Base-by-base conservation (phyloP, 129 eudicot genomes). In the Ambrosia trifida region DNA sequence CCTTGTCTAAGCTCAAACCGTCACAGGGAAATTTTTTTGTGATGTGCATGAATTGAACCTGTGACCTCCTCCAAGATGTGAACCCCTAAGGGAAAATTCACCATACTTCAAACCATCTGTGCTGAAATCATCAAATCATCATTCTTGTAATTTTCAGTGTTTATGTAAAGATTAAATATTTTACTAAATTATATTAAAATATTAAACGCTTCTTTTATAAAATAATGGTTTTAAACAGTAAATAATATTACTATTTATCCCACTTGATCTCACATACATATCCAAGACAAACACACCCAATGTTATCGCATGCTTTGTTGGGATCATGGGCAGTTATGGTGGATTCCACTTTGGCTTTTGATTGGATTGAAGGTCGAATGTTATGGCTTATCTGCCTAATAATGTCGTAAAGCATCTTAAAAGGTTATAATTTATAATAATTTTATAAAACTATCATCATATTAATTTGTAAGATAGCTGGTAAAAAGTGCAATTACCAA, bases 231-330 rank as follows among this genome's bases (percentile, higher is more conserved):
- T 11, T 5, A 30, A 56, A 32, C 38, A 13, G 13, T 30, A 43
- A 59, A 31, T 59, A 31, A 12, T 59, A 19, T 31, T 30, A 30
- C 65, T 5, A n/a, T 59, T 31, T 59, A 59, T 59, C 65, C 65
- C 65, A 59, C 65, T 59, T 14, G 19, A 59, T 59, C 5, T 13
- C 14, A 7, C 65, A 59, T 59, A 59, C 65, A 13, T 59, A 32
- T 59, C 65, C 65, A 59, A 58, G 64, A 30, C 18, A 58, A 58
- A 58, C 18, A 58, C 64, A 31, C 9, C 64, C 64, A 58, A 58
- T 58, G 41, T 58, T 58, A 30, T 58, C 40, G 41, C 64, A 31
- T 24, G 63, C 38, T 58, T 30, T 58, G 10, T 28, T 58, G 64
- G 64, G 64, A 58, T 58, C 10, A 58, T 58, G 64, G 64, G 64